Conservation (phyloP, 108 stramenopile species). For the Cyclotella distinguenda region DNA sequence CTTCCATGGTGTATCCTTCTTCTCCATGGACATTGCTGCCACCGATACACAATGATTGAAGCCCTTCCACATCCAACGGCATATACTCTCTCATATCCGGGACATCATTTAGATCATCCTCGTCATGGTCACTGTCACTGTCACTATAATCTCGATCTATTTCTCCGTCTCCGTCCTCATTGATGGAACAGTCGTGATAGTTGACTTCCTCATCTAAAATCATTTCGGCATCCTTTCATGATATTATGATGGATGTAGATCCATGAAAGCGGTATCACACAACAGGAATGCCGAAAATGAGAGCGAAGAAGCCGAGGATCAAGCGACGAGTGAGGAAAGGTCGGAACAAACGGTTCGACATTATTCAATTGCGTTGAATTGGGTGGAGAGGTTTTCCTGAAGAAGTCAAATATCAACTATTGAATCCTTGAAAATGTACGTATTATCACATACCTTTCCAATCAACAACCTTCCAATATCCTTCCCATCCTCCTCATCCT, state of each 20-base stretch:
- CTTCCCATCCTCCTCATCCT: slow-evolving; percentile 78
- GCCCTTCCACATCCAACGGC: slow-evolving; percentile 76
- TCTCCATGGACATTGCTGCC: slow-evolving; percentile 33
- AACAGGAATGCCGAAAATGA: slow-evolving; percentile 51
- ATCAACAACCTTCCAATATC: slow-evolving; percentile 74
- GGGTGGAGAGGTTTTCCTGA: too few species aligned
- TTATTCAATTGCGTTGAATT: too few species aligned
- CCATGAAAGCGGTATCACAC: slow-evolving; percentile 26
- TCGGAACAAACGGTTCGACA: not conserved
- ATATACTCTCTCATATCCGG: slow-evolving; percentile 87
- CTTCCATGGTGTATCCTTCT: slow-evolving; percentile 38
- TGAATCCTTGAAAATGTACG: too few species aligned
- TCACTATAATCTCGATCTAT: slow-evolving; percentile 37
- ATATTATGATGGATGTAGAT: too few species aligned
- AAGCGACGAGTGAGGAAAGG: not conserved
- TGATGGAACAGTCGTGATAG: slow-evolving; percentile 4
- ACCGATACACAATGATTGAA: slow-evolving; percentile 76
- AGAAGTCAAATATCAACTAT: too few species aligned
- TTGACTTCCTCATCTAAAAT: slow-evolving; percentile 21
- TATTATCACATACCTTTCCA: slow-evolving; percentile 59
- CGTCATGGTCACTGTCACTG: slow-evolving; percentile 55
- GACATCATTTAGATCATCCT: slow-evolving; percentile 80
- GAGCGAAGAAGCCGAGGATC: too few species aligned
- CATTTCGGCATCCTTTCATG: slow-evolving; percentile 62
- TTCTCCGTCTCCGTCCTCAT: slow-evolving; percentile 23